Percentiles rank a stretch among this genome's conserved stretches.
Conservation (phyloP, 75 land plant species). For the Pinus albicaulis region DNA sequence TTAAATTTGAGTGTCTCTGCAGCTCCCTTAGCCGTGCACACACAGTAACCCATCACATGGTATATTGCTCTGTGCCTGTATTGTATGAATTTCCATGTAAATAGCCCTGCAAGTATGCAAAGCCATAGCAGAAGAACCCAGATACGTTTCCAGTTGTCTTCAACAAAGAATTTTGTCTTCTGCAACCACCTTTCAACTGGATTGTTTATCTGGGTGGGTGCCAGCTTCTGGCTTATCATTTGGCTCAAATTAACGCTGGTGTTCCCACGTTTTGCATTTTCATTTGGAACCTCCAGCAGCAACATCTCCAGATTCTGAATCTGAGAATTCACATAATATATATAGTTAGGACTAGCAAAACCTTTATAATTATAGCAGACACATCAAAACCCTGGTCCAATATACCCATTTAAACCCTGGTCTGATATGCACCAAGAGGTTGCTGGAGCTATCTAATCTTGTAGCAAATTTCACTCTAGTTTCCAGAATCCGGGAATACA, state of each 20-base stretch:
- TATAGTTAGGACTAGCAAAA: background rate
- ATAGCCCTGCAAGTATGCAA: slow-evolving; percentile 32
- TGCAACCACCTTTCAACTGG: slow-evolving; percentile 14
- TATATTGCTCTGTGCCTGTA: slow-evolving; percentile 42
- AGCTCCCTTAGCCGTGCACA: slow-evolving; percentile 60
- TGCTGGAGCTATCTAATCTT: too few relatives aligned
- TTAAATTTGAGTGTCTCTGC: slow-evolving; percentile 64
- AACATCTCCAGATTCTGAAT: background rate
- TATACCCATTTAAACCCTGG: background rate
- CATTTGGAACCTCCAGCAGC: slow-evolving; percentile 5
- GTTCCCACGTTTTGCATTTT: background rate
- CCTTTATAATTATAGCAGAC: background rate
- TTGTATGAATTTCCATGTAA: slow-evolving; percentile 60
- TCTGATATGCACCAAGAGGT: background rate
- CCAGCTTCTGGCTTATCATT: slow-evolving; percentile 16
- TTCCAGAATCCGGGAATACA: too few relatives aligned
- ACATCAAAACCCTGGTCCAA: background rate
- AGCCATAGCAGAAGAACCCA: slow-evolving; percentile 58
- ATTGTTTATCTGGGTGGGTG: background rate
- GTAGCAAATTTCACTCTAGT: too few relatives aligned
- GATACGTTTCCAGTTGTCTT: slow-evolving; percentile 54
- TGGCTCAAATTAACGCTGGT: slow-evolving; percentile 14
- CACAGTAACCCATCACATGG: slow-evolving; percentile 60
- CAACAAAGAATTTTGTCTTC: slow-evolving; percentile 27
- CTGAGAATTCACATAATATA: background rate